phyloP scores from a whole-genome alignment of 805 yeast genomes.

The Torulaspora quercuum region DNA sequence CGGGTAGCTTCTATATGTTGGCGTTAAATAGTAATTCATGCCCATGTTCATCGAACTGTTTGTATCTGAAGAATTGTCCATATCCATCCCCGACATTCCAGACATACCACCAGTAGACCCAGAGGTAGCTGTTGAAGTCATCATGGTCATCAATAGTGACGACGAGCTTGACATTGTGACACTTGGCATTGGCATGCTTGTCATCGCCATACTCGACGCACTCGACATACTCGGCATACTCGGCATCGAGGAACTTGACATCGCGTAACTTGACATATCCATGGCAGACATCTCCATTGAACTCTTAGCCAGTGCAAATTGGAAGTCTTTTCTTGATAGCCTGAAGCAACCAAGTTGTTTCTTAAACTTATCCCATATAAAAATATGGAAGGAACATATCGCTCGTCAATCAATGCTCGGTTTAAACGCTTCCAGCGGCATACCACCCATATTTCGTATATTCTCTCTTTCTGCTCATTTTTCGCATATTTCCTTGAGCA shows the following conservation, averaged over 20 bases:
- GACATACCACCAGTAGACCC: not conserved
- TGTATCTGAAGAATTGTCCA: constrained; percentile 11
- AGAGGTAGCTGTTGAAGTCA: constrained; percentile 9
- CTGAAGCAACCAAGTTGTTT: too few species aligned
- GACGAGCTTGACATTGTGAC: constrained; percentile 11
- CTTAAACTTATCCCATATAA: too few species aligned
- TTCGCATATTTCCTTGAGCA: not conserved
- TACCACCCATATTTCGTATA: constrained; percentile 5
- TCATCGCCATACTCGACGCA: constrained; percentile 10
- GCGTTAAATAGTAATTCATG: constrained; percentile 60
- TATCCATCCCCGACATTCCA: constrained; percentile 18
- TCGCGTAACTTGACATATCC: too few species aligned
- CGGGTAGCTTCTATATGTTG: constrained; percentile 51
- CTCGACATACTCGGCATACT: constrained; percentile 18
- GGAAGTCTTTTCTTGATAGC: too few species aligned
- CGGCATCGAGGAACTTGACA: constrained; percentile 15
- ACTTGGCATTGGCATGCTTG: constrained; percentile 8
- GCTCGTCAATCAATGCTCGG: not conserved
- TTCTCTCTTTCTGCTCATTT: constrained; percentile 9
- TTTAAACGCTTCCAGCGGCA: constrained; percentile 1
- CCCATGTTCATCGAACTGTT: constrained; percentile 31
- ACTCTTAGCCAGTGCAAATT: constrained; percentile 7
- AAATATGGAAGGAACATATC: constrained; percentile 5
- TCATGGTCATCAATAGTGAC: constrained; percentile 12
- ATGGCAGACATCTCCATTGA: constrained; percentile 10